A percentile compares a stretch with the other conserved stretches of the same genome.
Conservation (phyloP, 2,329 filamentous ascomycete genomes). For the Exutisphaerella laricina region DNA sequence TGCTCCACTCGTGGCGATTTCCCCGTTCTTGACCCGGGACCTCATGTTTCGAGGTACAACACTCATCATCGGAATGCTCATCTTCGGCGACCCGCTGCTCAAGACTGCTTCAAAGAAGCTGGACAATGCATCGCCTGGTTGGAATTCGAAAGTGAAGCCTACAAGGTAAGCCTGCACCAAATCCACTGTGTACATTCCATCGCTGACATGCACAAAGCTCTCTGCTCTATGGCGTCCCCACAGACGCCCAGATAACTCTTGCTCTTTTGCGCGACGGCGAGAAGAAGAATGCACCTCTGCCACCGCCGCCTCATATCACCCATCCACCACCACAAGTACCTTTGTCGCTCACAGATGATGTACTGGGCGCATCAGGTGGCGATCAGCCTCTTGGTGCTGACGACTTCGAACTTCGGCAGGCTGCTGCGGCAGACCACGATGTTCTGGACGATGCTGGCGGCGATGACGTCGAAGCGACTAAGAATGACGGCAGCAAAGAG, state of each 20-base stretch:
- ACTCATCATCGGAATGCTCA: neutral
- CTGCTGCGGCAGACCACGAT: conserved; percentile 2
- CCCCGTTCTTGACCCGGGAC: neutral
- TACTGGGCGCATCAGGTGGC: neutral
- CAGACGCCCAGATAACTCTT: conserved; percentile 6
- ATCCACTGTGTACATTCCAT: too few species aligned
- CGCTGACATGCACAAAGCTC: too few species aligned
- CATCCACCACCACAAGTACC: neutral
- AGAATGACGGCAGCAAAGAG: conserved; percentile 7
- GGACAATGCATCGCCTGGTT: neutral
- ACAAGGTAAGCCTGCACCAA: conserved; percentile 1
- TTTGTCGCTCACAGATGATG: conserved; percentile 1
- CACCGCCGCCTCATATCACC: conserved; percentile 1
- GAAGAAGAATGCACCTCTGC: conserved; percentile 1
- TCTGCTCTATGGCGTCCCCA: conserved; percentile 1
- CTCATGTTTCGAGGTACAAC: neutral
- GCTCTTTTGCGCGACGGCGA: conserved; percentile 8
- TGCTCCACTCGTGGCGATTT: neutral
- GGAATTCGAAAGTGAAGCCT: neutral
- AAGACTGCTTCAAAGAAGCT: neutral
- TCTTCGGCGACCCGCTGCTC: neutral
- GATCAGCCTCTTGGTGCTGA: conserved; percentile 6
- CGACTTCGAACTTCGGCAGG: neutral
- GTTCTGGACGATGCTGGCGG: conserved; percentile 8
- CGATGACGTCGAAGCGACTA: conserved; percentile 8